phyloP scores from a whole-genome alignment of 2,329 filamentous ascomycete species.

The Phialemoniopsis sp. region DNA sequence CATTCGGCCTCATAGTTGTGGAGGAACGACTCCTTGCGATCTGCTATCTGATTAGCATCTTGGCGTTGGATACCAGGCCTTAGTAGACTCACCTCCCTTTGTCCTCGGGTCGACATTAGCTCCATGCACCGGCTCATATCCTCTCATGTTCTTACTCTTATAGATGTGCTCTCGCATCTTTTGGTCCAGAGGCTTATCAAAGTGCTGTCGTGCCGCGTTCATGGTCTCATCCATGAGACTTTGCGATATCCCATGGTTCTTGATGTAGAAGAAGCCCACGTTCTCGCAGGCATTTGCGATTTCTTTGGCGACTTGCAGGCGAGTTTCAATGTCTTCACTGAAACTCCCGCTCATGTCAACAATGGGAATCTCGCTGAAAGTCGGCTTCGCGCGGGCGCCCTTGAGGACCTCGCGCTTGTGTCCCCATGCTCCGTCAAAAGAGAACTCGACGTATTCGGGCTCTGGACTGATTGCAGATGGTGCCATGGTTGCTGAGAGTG shows the following conservation, averaged over 20 bases:
- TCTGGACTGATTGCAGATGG: conserved; percentile 4
- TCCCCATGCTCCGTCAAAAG: conserved; percentile 5
- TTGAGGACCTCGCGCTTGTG: conserved; percentile 8
- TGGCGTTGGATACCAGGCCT: not conserved
- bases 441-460: conserved; percentile 7
- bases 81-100: conserved; percentile 4
- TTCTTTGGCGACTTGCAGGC: not conserved
- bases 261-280: not conserved
- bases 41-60: not conserved
- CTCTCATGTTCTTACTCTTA: conserved; percentile 4
- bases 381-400: conserved; percentile 2
- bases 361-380: conserved; percentile 8
- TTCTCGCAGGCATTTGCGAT: not conserved
- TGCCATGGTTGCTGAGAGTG: too few species aligned
- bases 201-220: not conserved
- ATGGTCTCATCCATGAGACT: conserved; percentile 1
- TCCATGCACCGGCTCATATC: conserved; percentile 4
- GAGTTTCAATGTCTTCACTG: not conserved
- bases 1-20: conserved; percentile 10
- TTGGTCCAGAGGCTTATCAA: not conserved
- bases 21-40: conserved; percentile 9
- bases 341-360: conserved; percentile 7
- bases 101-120: conserved; percentile 1
- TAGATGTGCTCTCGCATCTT: conserved; percentile 6
- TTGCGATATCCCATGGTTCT: not conserved